A percentile compares a stretch with the other conserved stretches of the same genome.
These are phyloP conservation scores for Penicillium concentricum DNA, from an alignment of 2,329 filamentous ascomycete genomes.

Conservation along the genomic window DNA sequence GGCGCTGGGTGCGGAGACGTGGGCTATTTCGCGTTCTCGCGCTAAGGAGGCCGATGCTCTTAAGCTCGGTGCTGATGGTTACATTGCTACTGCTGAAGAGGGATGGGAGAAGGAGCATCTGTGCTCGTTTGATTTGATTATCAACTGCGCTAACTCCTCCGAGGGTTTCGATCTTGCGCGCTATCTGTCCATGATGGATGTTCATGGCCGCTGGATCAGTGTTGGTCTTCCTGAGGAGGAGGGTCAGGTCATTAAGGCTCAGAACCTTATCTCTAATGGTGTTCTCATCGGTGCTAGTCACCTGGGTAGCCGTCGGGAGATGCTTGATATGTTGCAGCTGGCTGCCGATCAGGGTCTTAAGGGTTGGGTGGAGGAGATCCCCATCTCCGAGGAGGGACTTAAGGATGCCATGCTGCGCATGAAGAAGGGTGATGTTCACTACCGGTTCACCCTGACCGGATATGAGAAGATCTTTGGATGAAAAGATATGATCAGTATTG, in stretches of 20 bases:
- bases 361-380: constrained; percentile 68
- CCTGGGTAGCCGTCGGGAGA: constrained; percentile 68
- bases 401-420: constrained; percentile 69
- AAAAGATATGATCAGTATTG: background rate
- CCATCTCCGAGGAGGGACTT: constrained; percentile 68
- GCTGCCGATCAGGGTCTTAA: constrained; percentile 68
- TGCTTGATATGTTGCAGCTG: constrained; percentile 69
- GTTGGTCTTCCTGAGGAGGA: constrained; percentile 78
- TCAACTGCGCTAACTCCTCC: constrained; percentile 76
- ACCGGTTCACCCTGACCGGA: constrained; percentile 66
- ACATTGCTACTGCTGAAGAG: constrained; percentile 58
- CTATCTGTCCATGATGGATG: constrained; percentile 77
- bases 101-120: constrained; percentile 57
- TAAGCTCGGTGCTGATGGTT: constrained; percentile 61
- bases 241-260: constrained; percentile 67
- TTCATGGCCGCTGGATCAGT: constrained; percentile 76
- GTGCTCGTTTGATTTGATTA: constrained; percentile 62
- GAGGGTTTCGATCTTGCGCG: constrained; percentile 59
- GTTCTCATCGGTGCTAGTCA: constrained; percentile 69
- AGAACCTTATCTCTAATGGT: constrained; percentile 74
- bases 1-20: constrained; percentile 63
- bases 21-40: constrained; percentile 60
- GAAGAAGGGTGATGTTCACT: constrained; percentile 69
- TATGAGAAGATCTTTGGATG: constrained; percentile 39
- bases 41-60: constrained; percentile 60